These are phyloP conservation scores for Penicillium roqueforti DNA, from an alignment of 495 filamentous ascomycete genomes.

Conservation along the genomic window DNA sequence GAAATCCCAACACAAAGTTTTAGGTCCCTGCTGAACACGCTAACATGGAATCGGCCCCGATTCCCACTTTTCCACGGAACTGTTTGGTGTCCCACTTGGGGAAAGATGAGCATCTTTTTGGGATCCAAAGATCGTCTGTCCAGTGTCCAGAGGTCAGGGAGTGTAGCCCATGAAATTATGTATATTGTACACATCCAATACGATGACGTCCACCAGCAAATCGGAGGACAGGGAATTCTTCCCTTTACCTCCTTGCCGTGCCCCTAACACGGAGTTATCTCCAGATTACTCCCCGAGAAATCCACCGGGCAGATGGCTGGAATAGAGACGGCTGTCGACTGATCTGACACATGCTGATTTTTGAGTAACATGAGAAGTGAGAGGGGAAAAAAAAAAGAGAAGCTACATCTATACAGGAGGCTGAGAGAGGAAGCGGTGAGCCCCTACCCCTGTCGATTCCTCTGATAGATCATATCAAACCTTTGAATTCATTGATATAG, in stretches of 20 bases:
- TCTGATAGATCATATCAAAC: constrained; percentile 17
- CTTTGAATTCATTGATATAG: too few species aligned
- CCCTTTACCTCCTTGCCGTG: constrained; percentile 1
- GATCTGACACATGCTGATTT: constrained; percentile 9
- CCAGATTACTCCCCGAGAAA: constrained; percentile 5
- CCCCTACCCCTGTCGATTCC: constrained; percentile 1
- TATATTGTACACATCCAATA: constrained; percentile 1
- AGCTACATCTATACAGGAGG: neutral
- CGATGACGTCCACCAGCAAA: constrained; percentile 14
- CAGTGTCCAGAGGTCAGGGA: neutral
- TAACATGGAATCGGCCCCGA: neutral
- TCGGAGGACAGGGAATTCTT: constrained; percentile 20
- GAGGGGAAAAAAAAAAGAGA: neutral
- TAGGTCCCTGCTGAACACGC: constrained; percentile 2
- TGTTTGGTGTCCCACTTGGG: neutral
- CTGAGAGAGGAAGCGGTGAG: neutral
- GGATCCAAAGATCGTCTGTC: neutral
- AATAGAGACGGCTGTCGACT: constrained; percentile 2
- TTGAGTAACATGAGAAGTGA: neutral
- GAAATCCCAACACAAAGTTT: neutral
- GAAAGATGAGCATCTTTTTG: neutral
- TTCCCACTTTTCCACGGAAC: neutral
- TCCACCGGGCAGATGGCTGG: neutral
- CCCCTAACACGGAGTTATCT: constrained; percentile 6
- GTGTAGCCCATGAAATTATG: neutral